phyloP scores from a whole-genome alignment of 2,329 filamentous ascomycete genomes.

The Huntiella decipiens region DNA sequence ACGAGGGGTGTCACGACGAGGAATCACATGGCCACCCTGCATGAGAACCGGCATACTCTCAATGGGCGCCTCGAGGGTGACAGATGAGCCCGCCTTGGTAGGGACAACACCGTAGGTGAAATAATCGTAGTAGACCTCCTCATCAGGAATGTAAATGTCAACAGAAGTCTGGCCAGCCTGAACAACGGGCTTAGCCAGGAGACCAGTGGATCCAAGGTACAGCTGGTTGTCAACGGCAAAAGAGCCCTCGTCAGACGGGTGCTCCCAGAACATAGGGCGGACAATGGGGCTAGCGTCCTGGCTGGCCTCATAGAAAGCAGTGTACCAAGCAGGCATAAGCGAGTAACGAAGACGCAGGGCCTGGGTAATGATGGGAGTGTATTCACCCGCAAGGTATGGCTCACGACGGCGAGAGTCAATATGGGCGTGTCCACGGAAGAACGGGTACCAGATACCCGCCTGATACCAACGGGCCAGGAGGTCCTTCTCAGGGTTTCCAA shows the following conservation, averaged over 20 bases:
- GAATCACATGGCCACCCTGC: slow-evolving; percentile 81
- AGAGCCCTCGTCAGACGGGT: slow-evolving; percentile 70
- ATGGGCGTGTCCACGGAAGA: slow-evolving; percentile 93
- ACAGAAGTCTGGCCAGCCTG: slow-evolving; percentile 53
- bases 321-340: slow-evolving; percentile 87
- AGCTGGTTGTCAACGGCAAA: slow-evolving; percentile 85
- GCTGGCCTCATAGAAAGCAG: slow-evolving; percentile 80
- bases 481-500: slow-evolving; percentile 87
- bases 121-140: slow-evolving; percentile 87
- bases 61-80: slow-evolving; percentile 57
- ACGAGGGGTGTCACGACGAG: slow-evolving; percentile 72
- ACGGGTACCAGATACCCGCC: slow-evolving; percentile 88
- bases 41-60: slow-evolving; percentile 80
- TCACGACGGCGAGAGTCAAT: slow-evolving; percentile 90
- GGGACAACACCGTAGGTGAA: slow-evolving; percentile 63
- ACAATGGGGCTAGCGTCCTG: slow-evolving; percentile 71
- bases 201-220: slow-evolving; percentile 71
- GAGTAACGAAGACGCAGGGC: slow-evolving; percentile 78
- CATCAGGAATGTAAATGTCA: slow-evolving; percentile 74
- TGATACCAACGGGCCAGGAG: slow-evolving; percentile 92
- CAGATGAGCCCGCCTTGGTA: slow-evolving; percentile 47
- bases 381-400: slow-evolving; percentile 72
- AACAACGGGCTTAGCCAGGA: slow-evolving; percentile 83
- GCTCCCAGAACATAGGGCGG: slow-evolving; percentile 80
- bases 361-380: slow-evolving; percentile 69